These are phyloP conservation scores for Mesostigma viride DNA, from an alignment of 139 green algal species.

Conservation along the genomic window DNA sequence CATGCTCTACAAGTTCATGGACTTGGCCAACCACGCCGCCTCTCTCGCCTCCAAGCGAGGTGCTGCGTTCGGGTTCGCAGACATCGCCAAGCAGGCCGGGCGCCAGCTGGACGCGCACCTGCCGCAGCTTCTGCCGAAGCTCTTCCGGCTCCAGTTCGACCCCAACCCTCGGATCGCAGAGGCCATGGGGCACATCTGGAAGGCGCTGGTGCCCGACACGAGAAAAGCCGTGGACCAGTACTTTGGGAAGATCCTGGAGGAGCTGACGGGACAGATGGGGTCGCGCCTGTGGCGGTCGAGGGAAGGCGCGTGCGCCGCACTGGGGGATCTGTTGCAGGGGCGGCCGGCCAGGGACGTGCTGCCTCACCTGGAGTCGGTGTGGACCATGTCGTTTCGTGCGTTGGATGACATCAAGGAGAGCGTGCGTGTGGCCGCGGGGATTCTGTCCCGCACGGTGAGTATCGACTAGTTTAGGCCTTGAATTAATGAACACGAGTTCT, in stretches of 20 bases:
- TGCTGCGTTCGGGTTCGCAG: constrained; percentile 72
- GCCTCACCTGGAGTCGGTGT: constrained; percentile 56
- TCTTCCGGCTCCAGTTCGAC: constrained; percentile 71
- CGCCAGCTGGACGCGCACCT: constrained; percentile 41
- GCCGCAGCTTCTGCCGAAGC: constrained; percentile 62
- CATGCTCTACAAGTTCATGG: constrained; percentile 80
- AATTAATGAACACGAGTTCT: no score
- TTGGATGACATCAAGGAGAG: constrained; percentile 47
- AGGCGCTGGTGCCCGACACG: constrained; percentile 56
- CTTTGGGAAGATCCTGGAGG: constrained; percentile 49
- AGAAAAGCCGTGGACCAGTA: constrained; percentile 45
- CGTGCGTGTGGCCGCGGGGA: constrained; percentile 24
- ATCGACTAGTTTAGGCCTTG: no score
- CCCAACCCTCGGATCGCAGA: constrained; percentile 65
- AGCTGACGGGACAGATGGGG: constrained; percentile 53
- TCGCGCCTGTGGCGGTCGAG: constrained; percentile 69
- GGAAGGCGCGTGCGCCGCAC: constrained; percentile 54
- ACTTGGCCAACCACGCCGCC: constrained; percentile 54
- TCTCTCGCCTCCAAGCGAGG: constrained; percentile 53
- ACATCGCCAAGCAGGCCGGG: constrained; percentile 65
- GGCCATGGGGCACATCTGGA: constrained; percentile 68
- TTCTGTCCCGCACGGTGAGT: constrained; percentile 21
- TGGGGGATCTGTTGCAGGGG: constrained; percentile 68
- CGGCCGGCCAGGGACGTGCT: constrained; percentile 34
- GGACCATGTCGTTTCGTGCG: constrained; percentile 62